Evolutionary conservation across 352 stramenopile genomes (phyloP).

Genomic region (Globisporangium nagaii): DNA sequence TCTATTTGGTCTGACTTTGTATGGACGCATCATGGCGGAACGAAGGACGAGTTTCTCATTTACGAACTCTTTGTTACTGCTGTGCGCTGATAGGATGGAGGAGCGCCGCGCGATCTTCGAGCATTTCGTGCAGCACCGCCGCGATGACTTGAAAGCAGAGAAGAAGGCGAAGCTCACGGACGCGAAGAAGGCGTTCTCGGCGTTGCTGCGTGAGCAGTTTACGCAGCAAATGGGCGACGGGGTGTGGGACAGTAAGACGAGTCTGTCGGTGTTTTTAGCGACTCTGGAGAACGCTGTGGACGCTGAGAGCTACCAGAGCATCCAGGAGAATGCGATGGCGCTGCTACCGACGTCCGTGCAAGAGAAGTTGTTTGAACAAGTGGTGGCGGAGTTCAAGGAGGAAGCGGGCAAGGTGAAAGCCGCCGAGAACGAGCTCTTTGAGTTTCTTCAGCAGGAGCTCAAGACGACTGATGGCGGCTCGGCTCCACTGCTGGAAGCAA

Average conservation of each 20-base stretch:
- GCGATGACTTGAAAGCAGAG: slow-evolving; percentile 67
- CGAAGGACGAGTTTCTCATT: too few species aligned
- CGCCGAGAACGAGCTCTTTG: slow-evolving; percentile 23
- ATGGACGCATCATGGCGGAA: slow-evolving; percentile 4
- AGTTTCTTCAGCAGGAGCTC: slow-evolving; percentile 28
- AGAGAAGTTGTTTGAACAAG: slow-evolving; percentile 52
- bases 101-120: slow-evolving; percentile 76
- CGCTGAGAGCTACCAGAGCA: slow-evolving; percentile 20
- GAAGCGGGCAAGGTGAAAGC: slow-evolving; percentile 1
- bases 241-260: slow-evolving; percentile 40
- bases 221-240: slow-evolving; percentile 17
- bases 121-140: slow-evolving; percentile 67
- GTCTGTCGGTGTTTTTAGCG: slow-evolving; percentile 46
- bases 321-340: slow-evolving; percentile 32
- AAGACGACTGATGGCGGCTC: slow-evolving; percentile 4
- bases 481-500: slow-evolving; percentile 2
- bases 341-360: slow-evolving; percentile 36
- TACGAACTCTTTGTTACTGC: neutral
- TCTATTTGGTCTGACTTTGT: neutral
- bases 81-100: slow-evolving; percentile 48
- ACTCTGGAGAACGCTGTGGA: slow-evolving; percentile 38
- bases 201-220: slow-evolving; percentile 46
- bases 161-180: slow-evolving; percentile 73
- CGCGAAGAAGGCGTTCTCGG: slow-evolving; percentile 43
- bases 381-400: slow-evolving; percentile 28